These are phyloP conservation scores for Pseudomassariella vexata DNA, from an alignment of 2,329 filamentous ascomycete species.

Conservation along the genomic window DNA sequence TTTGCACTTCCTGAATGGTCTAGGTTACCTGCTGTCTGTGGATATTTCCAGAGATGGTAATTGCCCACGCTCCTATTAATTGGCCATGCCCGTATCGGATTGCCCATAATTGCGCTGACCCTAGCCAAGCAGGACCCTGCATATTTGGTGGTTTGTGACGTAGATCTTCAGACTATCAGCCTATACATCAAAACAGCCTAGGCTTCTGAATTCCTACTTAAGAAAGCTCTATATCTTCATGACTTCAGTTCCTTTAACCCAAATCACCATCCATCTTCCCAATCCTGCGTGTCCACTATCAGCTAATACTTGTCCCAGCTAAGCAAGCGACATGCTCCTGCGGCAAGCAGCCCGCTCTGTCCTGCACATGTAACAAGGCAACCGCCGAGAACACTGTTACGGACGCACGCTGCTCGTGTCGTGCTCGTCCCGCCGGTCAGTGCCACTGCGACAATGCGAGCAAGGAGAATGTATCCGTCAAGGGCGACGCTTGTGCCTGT, in stretches of 20 bases:
- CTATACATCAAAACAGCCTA: background rate
- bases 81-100: background rate
- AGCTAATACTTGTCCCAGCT: slow-evolving; percentile 31
- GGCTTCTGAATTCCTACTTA: too few relatives aligned
- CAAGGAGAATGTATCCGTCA: slow-evolving; percentile 60
- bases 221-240: too few relatives aligned
- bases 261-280: too few relatives aligned
- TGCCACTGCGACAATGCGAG: slow-evolving; percentile 75
- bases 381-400: slow-evolving; percentile 67
- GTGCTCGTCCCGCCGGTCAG: slow-evolving; percentile 69
- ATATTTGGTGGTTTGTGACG: slow-evolving; percentile 5
- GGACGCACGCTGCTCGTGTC: slow-evolving; percentile 77
- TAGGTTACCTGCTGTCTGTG: background rate
- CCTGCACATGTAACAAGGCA: slow-evolving; percentile 81
- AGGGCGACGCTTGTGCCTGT: slow-evolving; percentile 66
- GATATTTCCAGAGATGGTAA: slow-evolving; percentile 1
- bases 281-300: too few relatives aligned
- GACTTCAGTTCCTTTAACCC: too few relatives aligned
- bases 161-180: slow-evolving; percentile 5
- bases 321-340: slow-evolving; percentile 76
- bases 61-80: background rate
- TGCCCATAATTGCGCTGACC: background rate
- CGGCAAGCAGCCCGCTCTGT: slow-evolving; percentile 77
- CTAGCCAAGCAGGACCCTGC: slow-evolving; percentile 1
- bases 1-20: background rate